Percentiles rank a stretch among this genome's conserved stretches.
Conservation (phyloP, 345 rosid species). For the Tarenaya hassleriana region DNA sequence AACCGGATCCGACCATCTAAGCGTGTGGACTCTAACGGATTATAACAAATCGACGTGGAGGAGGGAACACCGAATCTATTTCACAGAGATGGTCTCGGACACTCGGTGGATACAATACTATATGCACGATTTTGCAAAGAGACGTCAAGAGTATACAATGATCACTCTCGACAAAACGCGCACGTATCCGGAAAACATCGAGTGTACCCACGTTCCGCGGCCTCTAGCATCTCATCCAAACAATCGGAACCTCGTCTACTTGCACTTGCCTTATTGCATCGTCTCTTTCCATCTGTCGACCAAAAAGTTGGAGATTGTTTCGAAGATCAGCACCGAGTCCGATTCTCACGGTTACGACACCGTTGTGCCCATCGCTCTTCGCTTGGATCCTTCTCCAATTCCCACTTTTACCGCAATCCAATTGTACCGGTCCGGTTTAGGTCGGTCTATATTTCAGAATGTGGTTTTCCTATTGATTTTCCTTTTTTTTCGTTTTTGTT, state of each 20-base stretch:
- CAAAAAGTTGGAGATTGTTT: too few species aligned
- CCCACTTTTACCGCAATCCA: too few species aligned
- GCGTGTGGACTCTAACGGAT: conserved; percentile 13
- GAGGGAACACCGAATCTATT: conserved; percentile 4
- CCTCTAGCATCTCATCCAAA: background rate
- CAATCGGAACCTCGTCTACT: conserved; percentile 9
- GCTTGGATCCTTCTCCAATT: background rate
- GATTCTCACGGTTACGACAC: background rate
- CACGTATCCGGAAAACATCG: background rate
- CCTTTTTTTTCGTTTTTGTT: too few species aligned
- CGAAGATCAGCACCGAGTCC: too few species aligned
- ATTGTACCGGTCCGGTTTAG: too few species aligned
- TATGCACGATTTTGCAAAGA: too few species aligned
- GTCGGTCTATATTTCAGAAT: too few species aligned
- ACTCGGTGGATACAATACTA: conserved; percentile 3
- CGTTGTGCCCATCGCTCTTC: background rate
- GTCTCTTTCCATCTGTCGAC: conserved; percentile 3
- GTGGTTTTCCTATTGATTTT: too few species aligned
- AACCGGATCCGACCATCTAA: conserved; percentile 9
- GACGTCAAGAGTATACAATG: too few species aligned
- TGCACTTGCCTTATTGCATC: conserved; percentile 3
- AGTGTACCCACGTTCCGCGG: background rate
- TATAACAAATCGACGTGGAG: conserved; percentile 13
- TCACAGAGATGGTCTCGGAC: too few species aligned
- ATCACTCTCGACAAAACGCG: background rate